These are phyloP conservation scores for Boletellus dicymbophilus DNA, from an alignment of 1,284 basidiomycete genomes.

Conservation along the genomic window DNA sequence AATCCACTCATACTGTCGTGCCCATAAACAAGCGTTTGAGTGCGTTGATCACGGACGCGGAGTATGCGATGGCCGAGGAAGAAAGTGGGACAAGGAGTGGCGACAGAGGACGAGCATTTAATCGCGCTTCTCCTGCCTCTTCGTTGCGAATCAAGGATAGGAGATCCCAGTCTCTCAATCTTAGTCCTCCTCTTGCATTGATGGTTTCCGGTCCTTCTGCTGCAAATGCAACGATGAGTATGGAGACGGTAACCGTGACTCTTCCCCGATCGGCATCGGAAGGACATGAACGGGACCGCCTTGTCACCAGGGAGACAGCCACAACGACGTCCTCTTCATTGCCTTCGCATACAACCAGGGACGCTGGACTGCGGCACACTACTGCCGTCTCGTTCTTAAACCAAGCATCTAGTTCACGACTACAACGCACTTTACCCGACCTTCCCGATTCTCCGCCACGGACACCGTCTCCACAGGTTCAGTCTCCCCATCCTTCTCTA, in stretches of 20 bases:
- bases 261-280: constrained; percentile 33
- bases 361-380: constrained; percentile 14
- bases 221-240: constrained; percentile 32
- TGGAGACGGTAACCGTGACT: constrained; percentile 32
- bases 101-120: constrained; percentile 30
- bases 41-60: constrained; percentile 63
- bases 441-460: constrained; percentile 32
- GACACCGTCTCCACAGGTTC: constrained; percentile 18
- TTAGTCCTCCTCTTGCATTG: constrained; percentile 37
- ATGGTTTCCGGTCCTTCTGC: constrained; percentile 27
- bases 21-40: constrained; percentile 65
- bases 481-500: constrained; percentile 34
- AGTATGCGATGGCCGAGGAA: constrained; percentile 55
- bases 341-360: constrained; percentile 14
- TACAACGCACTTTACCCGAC: constrained; percentile 35
- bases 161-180: constrained; percentile 63
- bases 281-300: constrained; percentile 26
- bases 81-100: constrained; percentile 43
- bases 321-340: constrained; percentile 21
- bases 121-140: constrained; percentile 26
- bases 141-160: constrained; percentile 48
- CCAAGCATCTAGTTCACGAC: constrained; percentile 8
- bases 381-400: constrained; percentile 16
- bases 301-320: constrained; percentile 18
- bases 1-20: constrained; percentile 69